Evolutionary conservation across 495 filamentous ascomycete species (phyloP), one percentile per base, ranked within the genome.

Genomic region (Podospora bellae-mahoneyi): DNA sequence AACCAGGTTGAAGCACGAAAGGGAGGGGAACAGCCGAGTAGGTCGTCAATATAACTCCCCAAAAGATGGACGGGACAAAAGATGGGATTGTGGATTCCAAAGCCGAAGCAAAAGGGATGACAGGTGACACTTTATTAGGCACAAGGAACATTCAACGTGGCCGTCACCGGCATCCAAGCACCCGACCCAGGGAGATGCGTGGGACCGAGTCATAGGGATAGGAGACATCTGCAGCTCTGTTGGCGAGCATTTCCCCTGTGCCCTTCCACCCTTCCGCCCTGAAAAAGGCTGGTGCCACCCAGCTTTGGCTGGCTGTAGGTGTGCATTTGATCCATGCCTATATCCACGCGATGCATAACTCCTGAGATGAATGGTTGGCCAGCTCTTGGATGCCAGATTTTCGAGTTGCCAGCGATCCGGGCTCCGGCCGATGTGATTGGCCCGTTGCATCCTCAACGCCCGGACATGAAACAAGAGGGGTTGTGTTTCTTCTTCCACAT

Each of bases 401-500:
- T 65, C 53, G 57, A 64, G 30, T 74, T 74, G 70, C 68, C 70
- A 73, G 75, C 68, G 65, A 69, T 72, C 65, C 28, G 26, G 66
- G 64, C 28, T 58, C 56, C 62, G 62, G 48, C 62, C 64, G 69
- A 28, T 69, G 66, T 65, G 60, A 80, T 80, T 80, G 77, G 77
- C 67, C 69, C 63, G 66, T 63, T 44, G 63, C 26, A 34, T 60
- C 64, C 68, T 70, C 72, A 75, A 66, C 69, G 66, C 72, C 65
- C 65, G 68, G 68, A 77, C 68, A 73, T 80, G 78, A 81, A 80
- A 81, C 77, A 79, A 74, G 78, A 70, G 75, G 77, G 71, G 69
- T 32, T 63, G 60, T 55, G 61, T 65, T 26, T 18, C 15, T 60
- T 62, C 62, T 60, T 55, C 18, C 23, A 23, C 23, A 23, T 19